These are phyloP conservation scores for Pyrenula massariospora DNA, from an alignment of 495 filamentous ascomycete species.

Conservation along the genomic window DNA sequence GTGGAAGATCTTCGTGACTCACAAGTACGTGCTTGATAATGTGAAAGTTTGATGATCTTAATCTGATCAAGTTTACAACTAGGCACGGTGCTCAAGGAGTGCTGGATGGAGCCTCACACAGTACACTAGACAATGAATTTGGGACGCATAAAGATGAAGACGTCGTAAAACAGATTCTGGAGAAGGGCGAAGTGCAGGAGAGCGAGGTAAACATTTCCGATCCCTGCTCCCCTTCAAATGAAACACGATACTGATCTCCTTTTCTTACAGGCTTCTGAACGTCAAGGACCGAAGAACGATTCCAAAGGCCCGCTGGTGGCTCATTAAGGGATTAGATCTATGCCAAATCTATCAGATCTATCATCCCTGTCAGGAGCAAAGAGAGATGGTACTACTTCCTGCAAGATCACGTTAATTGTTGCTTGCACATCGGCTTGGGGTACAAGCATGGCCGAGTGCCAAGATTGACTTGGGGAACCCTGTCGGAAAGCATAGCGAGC, in stretches of 20 bases:
- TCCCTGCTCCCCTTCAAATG: not conserved
- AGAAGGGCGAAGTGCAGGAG: constrained; percentile 59
- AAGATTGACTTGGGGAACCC: too few species aligned
- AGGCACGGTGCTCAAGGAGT: constrained; percentile 83
- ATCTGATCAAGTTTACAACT: too few species aligned
- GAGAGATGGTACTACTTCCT: too few species aligned
- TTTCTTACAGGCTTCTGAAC: constrained; percentile 16
- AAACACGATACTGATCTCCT: constrained; percentile 1
- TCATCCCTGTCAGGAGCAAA: too few species aligned
- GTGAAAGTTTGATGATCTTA: too few species aligned
- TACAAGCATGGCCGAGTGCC: too few species aligned
- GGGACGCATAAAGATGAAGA: constrained; percentile 68
- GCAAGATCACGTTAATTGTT: too few species aligned
- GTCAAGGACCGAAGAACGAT: constrained; percentile 33
- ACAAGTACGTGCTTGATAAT: constrained; percentile 82
- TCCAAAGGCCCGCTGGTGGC: constrained; percentile 25
- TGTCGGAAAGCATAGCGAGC: too few species aligned
- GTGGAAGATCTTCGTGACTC: constrained; percentile 83
- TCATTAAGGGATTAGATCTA: constrained; percentile 18
- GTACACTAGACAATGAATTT: constrained; percentile 72
- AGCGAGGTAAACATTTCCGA: constrained; percentile 35
- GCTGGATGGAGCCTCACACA: constrained; percentile 63
- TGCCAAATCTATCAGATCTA: too few species aligned
- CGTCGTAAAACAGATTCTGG: constrained; percentile 65
- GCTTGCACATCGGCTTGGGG: too few species aligned